phyloP scores from a whole-genome alignment of 306 rosid species.

The Vigna hirtella region DNA sequence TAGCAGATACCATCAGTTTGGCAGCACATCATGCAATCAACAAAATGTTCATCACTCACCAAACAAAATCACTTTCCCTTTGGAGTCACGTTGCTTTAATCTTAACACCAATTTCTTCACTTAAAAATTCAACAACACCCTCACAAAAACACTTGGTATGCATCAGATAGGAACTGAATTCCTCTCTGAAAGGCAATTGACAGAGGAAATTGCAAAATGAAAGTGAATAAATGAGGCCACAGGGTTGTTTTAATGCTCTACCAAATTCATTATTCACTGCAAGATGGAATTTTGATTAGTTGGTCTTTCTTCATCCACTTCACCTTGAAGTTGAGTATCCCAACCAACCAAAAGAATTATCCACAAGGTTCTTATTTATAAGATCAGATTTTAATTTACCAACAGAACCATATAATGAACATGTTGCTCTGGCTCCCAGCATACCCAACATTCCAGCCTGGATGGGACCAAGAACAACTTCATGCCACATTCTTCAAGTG shows the following conservation, averaged over 20 bases:
- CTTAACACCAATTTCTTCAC: conserved; percentile 42
- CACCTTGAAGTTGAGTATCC: conserved; percentile 55
- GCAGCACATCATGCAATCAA: conserved; percentile 51
- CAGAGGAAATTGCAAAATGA: conserved; percentile 26
- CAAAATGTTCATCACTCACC: conserved; percentile 58
- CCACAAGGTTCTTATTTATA: conserved; percentile 41
- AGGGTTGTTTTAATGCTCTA: conserved; percentile 36
- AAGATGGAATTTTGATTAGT: conserved; percentile 51
- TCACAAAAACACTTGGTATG: conserved; percentile 36
- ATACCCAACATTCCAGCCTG: conserved; percentile 56
- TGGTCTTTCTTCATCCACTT: conserved; percentile 72
- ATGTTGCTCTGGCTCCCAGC: conserved; percentile 54
- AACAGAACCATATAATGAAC: conserved; percentile 50
- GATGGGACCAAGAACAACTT: conserved; percentile 55
- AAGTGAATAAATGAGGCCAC: conserved; percentile 32
- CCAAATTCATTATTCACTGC: conserved; percentile 15
- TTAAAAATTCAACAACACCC: conserved; percentile 39
- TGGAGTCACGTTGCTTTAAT: conserved; percentile 55
- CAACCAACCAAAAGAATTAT: conserved; percentile 57
- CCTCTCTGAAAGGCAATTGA: conserved; percentile 44
- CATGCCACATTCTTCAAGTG: conserved; percentile 78
- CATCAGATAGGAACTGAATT: conserved; percentile 47
- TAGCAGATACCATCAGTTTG: conserved; percentile 41
- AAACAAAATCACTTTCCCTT: conserved; percentile 63
- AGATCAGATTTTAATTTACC: conserved; percentile 25